Conservation (phyloP, 495 filamentous ascomycete genomes). For the Beverwykella pulmonaria region DNA sequence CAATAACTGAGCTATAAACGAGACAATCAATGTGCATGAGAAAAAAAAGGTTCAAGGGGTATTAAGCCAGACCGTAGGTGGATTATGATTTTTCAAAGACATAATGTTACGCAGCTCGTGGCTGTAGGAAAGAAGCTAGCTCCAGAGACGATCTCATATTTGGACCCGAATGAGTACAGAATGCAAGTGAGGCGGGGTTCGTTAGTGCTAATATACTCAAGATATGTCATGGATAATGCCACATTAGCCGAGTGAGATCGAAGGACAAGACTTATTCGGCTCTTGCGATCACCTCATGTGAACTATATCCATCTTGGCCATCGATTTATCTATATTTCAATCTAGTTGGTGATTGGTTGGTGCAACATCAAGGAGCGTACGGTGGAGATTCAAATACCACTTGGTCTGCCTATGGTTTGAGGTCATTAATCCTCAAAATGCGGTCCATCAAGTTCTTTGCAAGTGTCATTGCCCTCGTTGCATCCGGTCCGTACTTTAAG, state of each 20-base stretch:
- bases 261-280: neutral
- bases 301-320: neutral
- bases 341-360: neutral
- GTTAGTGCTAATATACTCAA: no score
- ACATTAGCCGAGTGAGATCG: constrained; percentile 1
- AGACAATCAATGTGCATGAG: no score
- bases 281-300: neutral
- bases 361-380: neutral
- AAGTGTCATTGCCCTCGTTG: neutral
- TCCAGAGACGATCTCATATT: no score
- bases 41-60: no score
- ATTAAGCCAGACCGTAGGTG: no score
- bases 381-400: neutral
- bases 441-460: neutral
- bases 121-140: no score
- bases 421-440: neutral
- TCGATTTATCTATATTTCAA: neutral
- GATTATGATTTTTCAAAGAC: no score
- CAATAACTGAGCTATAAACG: no score
- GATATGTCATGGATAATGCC: neutral
- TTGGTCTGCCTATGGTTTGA: neutral
- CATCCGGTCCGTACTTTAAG: neutral
- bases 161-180: neutral
- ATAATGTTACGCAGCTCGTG: no score
- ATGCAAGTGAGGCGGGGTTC: neutral